A percentile compares a stretch with the other conserved stretches of the same genome.
phyloP scores from a whole-genome alignment of 768 basidiomycete species.

The Lanmaoa pseudosensibilis region DNA sequence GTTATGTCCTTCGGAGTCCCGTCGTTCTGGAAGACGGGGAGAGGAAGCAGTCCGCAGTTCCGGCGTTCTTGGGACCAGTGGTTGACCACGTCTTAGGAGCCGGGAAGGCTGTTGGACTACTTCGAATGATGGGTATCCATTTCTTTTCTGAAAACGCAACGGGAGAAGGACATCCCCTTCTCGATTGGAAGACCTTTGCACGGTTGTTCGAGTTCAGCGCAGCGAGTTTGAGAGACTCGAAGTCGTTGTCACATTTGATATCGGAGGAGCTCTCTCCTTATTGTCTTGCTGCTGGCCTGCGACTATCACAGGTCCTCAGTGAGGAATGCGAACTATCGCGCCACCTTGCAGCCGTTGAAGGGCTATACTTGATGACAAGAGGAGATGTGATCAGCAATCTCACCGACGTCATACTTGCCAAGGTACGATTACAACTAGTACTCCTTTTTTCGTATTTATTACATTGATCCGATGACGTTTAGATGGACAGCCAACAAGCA shows the following conservation, averaged over 20 bases:
- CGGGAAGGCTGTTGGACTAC: slow-evolving; percentile 76
- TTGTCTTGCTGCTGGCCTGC: slow-evolving; percentile 51
- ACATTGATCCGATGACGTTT: neutral
- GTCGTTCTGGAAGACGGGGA: slow-evolving; percentile 27
- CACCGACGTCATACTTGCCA: slow-evolving; percentile 68
- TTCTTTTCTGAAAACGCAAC: slow-evolving; percentile 15
- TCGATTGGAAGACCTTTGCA: slow-evolving; percentile 45
- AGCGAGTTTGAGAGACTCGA: slow-evolving; percentile 49
- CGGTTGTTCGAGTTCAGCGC: slow-evolving; percentile 37
- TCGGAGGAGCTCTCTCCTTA: slow-evolving; percentile 61
- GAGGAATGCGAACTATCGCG: slow-evolving; percentile 65
- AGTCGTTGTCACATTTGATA: slow-evolving; percentile 60
- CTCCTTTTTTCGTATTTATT: neutral
- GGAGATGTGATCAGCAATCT: slow-evolving; percentile 81
- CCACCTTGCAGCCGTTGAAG: slow-evolving; percentile 65
- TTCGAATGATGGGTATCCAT: slow-evolving; percentile 51
- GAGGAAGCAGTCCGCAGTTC: slow-evolving; percentile 39
- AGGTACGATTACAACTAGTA: slow-evolving; percentile 43
- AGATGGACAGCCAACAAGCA: slow-evolving; percentile 73
- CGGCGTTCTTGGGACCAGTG: slow-evolving; percentile 61
- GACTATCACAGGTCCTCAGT: slow-evolving; percentile 56
- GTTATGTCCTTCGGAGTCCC: slow-evolving; percentile 56
- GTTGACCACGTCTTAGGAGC: slow-evolving; percentile 60
- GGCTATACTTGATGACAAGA: slow-evolving; percentile 69
- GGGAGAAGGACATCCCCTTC: slow-evolving; percentile 30